Percentiles rank a stretch among this genome's conserved stretches.
phyloP scores from a whole-genome alignment of 1,139 yeast genomes.

The Trichomonascaceae sp. region DNA sequence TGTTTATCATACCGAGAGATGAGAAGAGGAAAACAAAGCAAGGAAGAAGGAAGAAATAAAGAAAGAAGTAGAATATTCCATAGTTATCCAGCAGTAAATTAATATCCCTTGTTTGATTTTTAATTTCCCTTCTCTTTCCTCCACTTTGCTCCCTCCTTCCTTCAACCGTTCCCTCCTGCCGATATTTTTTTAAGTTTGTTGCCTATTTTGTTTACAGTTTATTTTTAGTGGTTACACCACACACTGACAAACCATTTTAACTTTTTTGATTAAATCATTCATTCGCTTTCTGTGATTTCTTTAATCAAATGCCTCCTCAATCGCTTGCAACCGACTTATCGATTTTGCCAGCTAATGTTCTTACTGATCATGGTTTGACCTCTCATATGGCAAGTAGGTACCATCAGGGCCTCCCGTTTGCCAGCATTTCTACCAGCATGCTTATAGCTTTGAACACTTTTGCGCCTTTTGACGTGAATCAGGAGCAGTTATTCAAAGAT shows the following conservation, averaged over 20 bases:
- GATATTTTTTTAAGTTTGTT: background rate
- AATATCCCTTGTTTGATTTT: too few species aligned
- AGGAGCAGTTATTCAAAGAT: constrained; percentile 35
- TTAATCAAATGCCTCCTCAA: constrained; percentile 21
- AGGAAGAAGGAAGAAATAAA: background rate
- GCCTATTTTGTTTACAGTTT: background rate
- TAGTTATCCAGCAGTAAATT: too few species aligned
- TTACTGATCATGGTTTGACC: constrained; percentile 37
- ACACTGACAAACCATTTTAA: too few species aligned
- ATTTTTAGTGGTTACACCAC: background rate
- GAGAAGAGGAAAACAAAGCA: background rate
- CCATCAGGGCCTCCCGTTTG: constrained; percentile 39
- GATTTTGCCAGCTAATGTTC: constrained; percentile 31
- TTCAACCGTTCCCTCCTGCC: background rate
- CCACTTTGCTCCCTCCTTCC: background rate
- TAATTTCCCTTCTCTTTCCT: too few species aligned
- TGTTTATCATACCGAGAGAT: background rate
- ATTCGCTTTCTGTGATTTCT: background rate
- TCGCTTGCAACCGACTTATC: constrained; percentile 34
- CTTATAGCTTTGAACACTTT: constrained; percentile 37
- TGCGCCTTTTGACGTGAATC: constrained; percentile 34
- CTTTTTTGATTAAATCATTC: background rate
- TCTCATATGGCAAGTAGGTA: constrained; percentile 40
- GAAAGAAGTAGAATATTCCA: background rate
- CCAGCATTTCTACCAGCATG: constrained; percentile 34